Conservation (phyloP, 1,139 yeast species). For the Trichomonascaceae sp. region DNA sequence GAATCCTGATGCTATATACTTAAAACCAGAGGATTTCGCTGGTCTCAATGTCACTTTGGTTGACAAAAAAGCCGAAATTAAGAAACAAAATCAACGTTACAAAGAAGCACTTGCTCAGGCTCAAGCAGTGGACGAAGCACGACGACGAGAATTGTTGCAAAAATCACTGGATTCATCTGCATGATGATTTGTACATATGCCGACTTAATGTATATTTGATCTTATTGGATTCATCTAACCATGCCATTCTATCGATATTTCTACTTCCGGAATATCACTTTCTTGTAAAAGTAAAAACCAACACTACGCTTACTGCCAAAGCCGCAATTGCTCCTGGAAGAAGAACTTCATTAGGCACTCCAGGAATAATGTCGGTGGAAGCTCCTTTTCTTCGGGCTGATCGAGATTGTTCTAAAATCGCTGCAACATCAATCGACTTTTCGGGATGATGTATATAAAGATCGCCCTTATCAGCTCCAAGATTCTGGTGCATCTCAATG, state of each 20-base stretch:
- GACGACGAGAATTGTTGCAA: slow-evolving; percentile 34
- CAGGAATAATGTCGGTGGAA: slow-evolving; percentile 41
- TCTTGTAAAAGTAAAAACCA: slow-evolving; percentile 43
- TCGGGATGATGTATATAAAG: slow-evolving; percentile 66
- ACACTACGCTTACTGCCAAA: slow-evolving; percentile 53
- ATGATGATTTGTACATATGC: not conserved
- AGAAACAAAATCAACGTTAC: slow-evolving; percentile 30
- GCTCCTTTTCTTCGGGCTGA: slow-evolving; percentile 1
- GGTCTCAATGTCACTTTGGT: slow-evolving; percentile 47
- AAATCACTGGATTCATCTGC: slow-evolving; percentile 23
- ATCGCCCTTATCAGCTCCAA: slow-evolving; percentile 59
- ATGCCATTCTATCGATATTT: not conserved
- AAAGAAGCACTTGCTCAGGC: slow-evolving; percentile 42
- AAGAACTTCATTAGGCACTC: slow-evolving; percentile 53
- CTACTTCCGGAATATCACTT: not conserved
- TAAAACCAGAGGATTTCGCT: slow-evolving; percentile 42
- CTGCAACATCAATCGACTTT: slow-evolving; percentile 34
- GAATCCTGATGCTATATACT: slow-evolving; percentile 69
- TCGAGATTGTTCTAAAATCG: slow-evolving; percentile 7
- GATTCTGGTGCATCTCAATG: slow-evolving; percentile 46
- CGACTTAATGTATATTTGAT: not conserved
- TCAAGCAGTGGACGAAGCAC: slow-evolving; percentile 34
- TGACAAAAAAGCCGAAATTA: slow-evolving; percentile 37
- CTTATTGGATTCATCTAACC: not conserved
- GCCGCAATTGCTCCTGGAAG: slow-evolving; percentile 60